These are phyloP conservation scores for Nyctanthes arbortristis DNA, from an alignment of 257 asterid species.

Conservation along the genomic window DNA sequence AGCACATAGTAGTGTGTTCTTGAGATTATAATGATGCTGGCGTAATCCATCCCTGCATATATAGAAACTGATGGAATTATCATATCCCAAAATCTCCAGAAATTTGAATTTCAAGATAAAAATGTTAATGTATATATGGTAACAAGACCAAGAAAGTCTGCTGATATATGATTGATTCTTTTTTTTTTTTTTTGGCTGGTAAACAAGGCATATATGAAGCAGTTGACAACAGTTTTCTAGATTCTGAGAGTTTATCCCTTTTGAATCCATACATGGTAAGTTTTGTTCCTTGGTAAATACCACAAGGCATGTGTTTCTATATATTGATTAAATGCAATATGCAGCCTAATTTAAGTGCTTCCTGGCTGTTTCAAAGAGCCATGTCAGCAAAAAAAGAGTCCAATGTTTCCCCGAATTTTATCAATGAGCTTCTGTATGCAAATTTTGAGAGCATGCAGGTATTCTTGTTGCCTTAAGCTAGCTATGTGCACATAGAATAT, in stretches of 20 bases:
- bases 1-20: background rate
- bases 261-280: conserved; percentile 90
- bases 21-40: background rate
- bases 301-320: background rate
- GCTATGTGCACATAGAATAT: background rate
- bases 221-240: conserved; percentile 58
- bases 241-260: conserved; percentile 69
- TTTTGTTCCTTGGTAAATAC: conserved; percentile 5
- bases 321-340: conserved; percentile 17
- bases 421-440: conserved; percentile 78
- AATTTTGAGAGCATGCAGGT: conserved; percentile 96
- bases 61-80: background rate
- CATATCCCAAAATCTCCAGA: background rate
- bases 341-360: conserved; percentile 93
- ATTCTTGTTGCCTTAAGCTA: background rate
- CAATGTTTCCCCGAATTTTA: conserved; percentile 63
- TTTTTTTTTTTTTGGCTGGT: conserved; percentile 23
- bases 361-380: conserved; percentile 97
- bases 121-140: background rate
- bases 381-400: conserved; percentile 87
- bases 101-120: background rate
- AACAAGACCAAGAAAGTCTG: conserved; percentile 1
- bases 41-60: background rate
- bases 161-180: conserved; percentile 15
- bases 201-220: conserved; percentile 83